These are phyloP conservation scores for Rhizoclosmatium globosum DNA, from an alignment of 192 early-diverging fungal species.

Conservation along the genomic window DNA sequence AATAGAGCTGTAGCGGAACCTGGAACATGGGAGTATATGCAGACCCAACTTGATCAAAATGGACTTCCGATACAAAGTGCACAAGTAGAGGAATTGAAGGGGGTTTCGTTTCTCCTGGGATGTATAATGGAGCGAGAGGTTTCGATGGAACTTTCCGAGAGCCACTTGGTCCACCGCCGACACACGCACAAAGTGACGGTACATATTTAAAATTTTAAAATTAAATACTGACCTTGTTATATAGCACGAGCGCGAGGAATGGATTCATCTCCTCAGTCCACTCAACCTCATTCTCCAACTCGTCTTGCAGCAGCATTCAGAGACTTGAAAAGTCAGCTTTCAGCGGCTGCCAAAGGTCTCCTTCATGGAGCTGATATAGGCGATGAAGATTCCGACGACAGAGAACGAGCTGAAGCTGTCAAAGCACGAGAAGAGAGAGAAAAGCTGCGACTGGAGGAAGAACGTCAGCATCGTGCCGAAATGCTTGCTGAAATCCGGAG, in stretches of 20 bases:
- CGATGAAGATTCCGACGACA: not conserved
- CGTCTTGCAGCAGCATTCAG: not conserved
- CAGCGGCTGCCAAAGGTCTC: not conserved
- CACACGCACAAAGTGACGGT: too few relatives aligned
- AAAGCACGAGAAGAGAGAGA: not conserved
- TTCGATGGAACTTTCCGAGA: not conserved
- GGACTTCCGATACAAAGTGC: too few relatives aligned
- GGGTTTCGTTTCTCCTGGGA: not conserved
- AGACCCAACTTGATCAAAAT: too few relatives aligned
- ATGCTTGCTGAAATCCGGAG: conserved; percentile 23
- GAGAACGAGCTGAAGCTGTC: not conserved
- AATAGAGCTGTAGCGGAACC: too few relatives aligned
- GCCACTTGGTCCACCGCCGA: too few relatives aligned
- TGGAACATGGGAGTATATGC: too few relatives aligned
- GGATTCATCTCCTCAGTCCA: not conserved
- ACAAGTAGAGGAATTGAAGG: too few relatives aligned
- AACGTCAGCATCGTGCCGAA: conserved; percentile 7
- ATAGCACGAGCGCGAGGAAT: too few relatives aligned
- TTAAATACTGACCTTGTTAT: too few relatives aligned
- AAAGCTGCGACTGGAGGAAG: conserved; percentile 23
- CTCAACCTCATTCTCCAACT: not conserved
- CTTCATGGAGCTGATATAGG: not conserved
- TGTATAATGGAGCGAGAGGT: not conserved
- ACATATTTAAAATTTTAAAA: too few relatives aligned
- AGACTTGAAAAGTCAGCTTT: not conserved